Base-by-base conservation (phyloP, 106 monocot species). In the Vanilla planifolia region DNA sequence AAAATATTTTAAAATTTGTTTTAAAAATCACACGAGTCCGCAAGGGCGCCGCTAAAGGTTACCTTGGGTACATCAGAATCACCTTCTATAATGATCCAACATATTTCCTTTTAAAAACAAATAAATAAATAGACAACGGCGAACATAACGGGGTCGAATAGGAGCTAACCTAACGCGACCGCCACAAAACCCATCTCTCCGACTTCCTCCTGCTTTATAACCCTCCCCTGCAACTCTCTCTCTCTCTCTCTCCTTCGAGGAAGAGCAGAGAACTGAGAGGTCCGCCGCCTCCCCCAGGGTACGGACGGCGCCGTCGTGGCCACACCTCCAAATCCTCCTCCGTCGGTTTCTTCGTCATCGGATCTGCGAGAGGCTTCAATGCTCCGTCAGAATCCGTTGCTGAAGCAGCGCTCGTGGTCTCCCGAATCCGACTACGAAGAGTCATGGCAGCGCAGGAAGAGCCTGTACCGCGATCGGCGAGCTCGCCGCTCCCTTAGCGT, bases 351-450 rank as follows among this genome's bases (percentile, higher is more conserved):
- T 0, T 14, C 14, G 59, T n/a, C n/a, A n/a, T n/a, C n/a, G n/a
- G n/a, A n/a, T n/a, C n/a, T n/a, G n/a, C n/a, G n/a, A n/a, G n/a
- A 19, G 13, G n/a, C 11, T 58, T 7, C 48, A n/a, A 53, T 53
- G 15, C 14, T 30, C 53, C 29, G 29, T 3, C 14, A 10, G 8
- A 53, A 28, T 11, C 67, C 71, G 6, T 69, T 91, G 19, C 60
- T 63, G 32, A 86, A 92, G 74, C 77, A 80, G 50, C 69, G 47
- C 19, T 92, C 86, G 2, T 86, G 92, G 92, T 92, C 92, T 19
- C 92, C 92, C 40, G 83, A 86, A 46, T 23, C 63, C 4, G 70
- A 77, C 34, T 67, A 86, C 21, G 83, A 92, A 13, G 86, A 83
- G 72, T 59, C 80, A 1, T 92, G 92, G 92, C 58, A 67, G 33